Conservation (phyloP, 108 stramenopile species). For the Cyclostephanos tholiformis region DNA sequence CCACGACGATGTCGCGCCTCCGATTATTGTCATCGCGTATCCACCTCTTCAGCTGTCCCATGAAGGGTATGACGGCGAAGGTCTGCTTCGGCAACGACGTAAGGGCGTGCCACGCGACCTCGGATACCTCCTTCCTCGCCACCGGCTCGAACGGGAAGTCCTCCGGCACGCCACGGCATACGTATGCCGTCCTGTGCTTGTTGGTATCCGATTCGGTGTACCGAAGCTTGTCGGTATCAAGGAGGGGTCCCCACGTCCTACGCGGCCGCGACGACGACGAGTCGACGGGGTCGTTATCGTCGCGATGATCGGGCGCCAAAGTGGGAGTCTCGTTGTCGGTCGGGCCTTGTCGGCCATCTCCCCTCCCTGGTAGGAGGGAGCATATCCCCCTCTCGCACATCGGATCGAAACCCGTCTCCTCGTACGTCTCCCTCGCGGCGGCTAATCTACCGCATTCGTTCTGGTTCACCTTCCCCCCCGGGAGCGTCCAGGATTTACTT, state of each 20-base stretch:
- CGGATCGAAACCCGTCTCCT: slow-evolving; percentile 93
- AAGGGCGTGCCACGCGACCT: slow-evolving; percentile 67
- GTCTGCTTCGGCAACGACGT: slow-evolving; percentile 63
- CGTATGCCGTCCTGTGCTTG: slow-evolving; percentile 76
- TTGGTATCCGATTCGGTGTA: slow-evolving; percentile 63
- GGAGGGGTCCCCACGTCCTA: slow-evolving; percentile 55
- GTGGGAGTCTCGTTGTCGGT: slow-evolving; percentile 9
- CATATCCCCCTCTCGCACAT: slow-evolving; percentile 36
- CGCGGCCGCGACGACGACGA: slow-evolving; percentile 9
- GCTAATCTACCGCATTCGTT: slow-evolving; percentile 73
- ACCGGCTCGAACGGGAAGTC: slow-evolving; percentile 86
- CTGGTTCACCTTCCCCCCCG: slow-evolving; percentile 89
- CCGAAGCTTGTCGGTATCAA: slow-evolving; percentile 53
- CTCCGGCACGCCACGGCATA: slow-evolving; percentile 81
- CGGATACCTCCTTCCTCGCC: slow-evolving; percentile 80
- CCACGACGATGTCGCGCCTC: background rate
- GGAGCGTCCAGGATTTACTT: slow-evolving; percentile 77
- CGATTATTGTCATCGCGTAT: slow-evolving; percentile 47
- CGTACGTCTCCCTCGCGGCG: slow-evolving; percentile 87
- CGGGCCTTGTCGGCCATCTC: slow-evolving; percentile 28
- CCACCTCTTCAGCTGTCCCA: slow-evolving; percentile 68
- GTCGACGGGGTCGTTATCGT: slow-evolving; percentile 3
- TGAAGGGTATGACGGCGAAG: slow-evolving; percentile 78
- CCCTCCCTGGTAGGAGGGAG: slow-evolving; percentile 33
- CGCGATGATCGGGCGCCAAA: background rate